A percentile compares a stretch with the other conserved stretches of the same genome.
Conservation (phyloP, 202 grass and related monocot species). For the Miscanthus sacchariflorus region DNA sequence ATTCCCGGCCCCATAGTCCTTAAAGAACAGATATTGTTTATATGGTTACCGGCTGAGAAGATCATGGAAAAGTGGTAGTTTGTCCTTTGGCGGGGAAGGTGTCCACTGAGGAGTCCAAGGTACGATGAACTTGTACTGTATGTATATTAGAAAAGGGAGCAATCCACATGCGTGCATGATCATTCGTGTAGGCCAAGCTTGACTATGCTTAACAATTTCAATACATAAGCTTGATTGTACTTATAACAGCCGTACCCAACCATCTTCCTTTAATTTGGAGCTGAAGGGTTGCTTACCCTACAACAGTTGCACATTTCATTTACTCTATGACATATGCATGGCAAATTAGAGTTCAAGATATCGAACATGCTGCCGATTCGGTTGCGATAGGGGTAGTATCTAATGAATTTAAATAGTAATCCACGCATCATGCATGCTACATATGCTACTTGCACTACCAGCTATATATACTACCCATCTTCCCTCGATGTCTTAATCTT, state of each 20-base stretch:
- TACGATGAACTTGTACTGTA: not conserved
- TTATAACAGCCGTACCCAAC: not conserved
- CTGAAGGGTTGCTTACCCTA: not conserved
- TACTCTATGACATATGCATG: not conserved
- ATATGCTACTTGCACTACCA: not conserved
- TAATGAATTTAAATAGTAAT: not conserved
- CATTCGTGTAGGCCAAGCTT: not conserved
- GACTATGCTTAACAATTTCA: not conserved
- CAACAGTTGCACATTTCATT: not conserved
- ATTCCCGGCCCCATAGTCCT: not conserved
- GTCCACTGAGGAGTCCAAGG: not conserved
- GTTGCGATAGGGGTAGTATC: not conserved
- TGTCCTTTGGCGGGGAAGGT: slow-evolving; percentile 48
- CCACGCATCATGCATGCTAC: not conserved
- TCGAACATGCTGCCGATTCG: not conserved
- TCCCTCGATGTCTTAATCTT: not conserved
- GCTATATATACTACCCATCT: not conserved
- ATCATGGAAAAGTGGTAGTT: slow-evolving; percentile 55
- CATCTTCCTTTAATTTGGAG: not conserved
- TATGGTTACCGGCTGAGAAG: not conserved
- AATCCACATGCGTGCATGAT: not conserved
- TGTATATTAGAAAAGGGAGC: not conserved
- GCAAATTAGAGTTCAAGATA: not conserved
- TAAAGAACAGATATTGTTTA: not conserved
- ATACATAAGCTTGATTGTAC: not conserved